Evolutionary conservation across 1,284 basidiomycete genomes (phyloP).

Genomic region (Pyrrhoderma noxium): DNA sequence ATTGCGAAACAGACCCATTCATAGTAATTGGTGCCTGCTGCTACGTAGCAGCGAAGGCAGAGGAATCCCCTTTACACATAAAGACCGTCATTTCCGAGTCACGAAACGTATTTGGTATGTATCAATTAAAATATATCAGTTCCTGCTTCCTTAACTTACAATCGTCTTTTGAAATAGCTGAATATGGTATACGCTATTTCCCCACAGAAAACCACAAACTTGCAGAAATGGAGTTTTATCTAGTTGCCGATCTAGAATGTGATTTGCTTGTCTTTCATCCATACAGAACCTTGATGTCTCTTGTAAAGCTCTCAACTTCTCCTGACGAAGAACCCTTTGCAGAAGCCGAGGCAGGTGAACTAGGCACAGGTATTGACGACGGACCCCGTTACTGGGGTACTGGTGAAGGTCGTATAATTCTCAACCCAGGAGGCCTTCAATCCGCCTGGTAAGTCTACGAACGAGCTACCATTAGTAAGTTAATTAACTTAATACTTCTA

Average conservation of each 20-base stretch:
- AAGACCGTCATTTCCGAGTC: slow-evolving; percentile 88
- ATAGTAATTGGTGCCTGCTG: slow-evolving; percentile 89
- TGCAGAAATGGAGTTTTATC: slow-evolving; percentile 98
- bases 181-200: slow-evolving; percentile 69
- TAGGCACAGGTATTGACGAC: slow-evolving; percentile 52
- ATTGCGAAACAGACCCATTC: slow-evolving; percentile 91
- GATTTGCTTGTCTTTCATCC: slow-evolving; percentile 93
- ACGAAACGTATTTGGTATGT: slow-evolving; percentile 64
- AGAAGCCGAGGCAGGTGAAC: slow-evolving; percentile 56
- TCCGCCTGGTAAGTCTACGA: slow-evolving; percentile 57
- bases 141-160: background rate
- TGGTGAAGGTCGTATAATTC: slow-evolving; percentile 58
- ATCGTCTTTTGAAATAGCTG: slow-evolving; percentile 30
- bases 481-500: background rate
- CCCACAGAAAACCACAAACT: slow-evolving; percentile 84
- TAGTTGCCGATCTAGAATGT: slow-evolving; percentile 94
- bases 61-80: slow-evolving; percentile 93
- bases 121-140: background rate
- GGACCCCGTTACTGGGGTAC: slow-evolving; percentile 69
- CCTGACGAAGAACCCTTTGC: slow-evolving; percentile 23
- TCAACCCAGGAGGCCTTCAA: slow-evolving; percentile 63
- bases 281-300: slow-evolving; percentile 76
- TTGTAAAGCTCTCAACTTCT: slow-evolving; percentile 46
- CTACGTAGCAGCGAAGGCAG: slow-evolving; percentile 94
- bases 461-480: background rate